A percentile compares a stretch with the other conserved stretches of the same genome.
Evolutionary conservation across 129 eudicot genomes (phyloP).

Genomic region (Pulicaria dysenterica): DNA sequence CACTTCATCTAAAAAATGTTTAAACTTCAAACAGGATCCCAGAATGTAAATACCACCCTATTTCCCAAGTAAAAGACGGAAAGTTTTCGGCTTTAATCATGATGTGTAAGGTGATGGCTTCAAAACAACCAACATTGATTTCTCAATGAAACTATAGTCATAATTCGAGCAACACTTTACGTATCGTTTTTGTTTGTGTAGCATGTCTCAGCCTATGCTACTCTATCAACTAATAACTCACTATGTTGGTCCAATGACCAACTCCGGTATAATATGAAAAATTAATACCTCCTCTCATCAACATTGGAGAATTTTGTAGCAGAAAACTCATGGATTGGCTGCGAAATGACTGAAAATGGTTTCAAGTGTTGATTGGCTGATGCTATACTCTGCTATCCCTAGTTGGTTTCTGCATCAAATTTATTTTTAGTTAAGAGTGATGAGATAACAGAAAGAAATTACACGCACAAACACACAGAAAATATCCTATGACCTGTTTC

Average conservation of each 20-base stretch:
- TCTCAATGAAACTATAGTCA: neutral
- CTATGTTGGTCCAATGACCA: constrained; percentile 14
- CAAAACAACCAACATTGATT: neutral
- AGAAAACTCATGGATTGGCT: constrained; percentile 54
- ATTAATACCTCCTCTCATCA: neutral
- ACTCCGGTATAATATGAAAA: neutral
- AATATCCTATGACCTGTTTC: constrained; percentile 57
- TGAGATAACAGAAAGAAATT: neutral
- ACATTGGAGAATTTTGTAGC: neutral
- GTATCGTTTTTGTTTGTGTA: constrained; percentile 27
- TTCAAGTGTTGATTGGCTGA: constrained; percentile 95
- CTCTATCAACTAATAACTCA: constrained; percentile 23
- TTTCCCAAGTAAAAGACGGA: neutral
- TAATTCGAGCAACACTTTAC: neutral
- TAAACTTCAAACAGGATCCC: neutral
- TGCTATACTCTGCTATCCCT: constrained; percentile 91
- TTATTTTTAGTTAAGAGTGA: neutral
- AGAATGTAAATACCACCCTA: neutral
- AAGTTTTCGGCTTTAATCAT: neutral
- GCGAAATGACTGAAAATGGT: constrained; percentile 96
- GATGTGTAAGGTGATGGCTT: neutral
- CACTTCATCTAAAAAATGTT: neutral
- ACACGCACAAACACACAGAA: neutral
- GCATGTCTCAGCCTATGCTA: constrained; percentile 11
- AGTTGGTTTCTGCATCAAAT: constrained; percentile 51